Conservation (phyloP, 2,329 filamentous ascomycete species). For the Pseudocercospora fijiensis region DNA sequence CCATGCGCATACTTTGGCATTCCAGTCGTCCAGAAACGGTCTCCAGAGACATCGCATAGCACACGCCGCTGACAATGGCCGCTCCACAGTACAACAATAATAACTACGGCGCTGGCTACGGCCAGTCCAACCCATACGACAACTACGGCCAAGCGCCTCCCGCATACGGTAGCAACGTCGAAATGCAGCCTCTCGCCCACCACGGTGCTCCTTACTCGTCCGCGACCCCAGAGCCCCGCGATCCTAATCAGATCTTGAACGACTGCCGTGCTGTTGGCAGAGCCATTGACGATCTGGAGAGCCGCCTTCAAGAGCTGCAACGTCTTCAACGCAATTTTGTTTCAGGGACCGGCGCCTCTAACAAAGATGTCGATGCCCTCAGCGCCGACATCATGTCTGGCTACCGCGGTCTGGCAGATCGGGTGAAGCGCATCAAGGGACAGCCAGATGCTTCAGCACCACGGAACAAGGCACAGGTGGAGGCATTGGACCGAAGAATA, state of each 20-base stretch:
- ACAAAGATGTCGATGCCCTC: conserved; percentile 66
- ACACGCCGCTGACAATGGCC: conserved; percentile 23
- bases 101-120: conserved; percentile 49
- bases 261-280: conserved; percentile 78
- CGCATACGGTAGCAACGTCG: conserved; percentile 49
- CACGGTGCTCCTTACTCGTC: conserved; percentile 28
- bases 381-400: conserved; percentile 77
- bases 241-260: conserved; percentile 78
- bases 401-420: conserved; percentile 75
- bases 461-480: conserved; percentile 77
- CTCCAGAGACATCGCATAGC: not conserved
- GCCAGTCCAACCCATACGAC: conserved; percentile 57
- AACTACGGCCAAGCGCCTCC: conserved; percentile 36
- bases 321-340: conserved; percentile 71
- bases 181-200: conserved; percentile 64
- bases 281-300: conserved; percentile 72
- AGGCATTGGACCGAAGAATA: conserved; percentile 73
- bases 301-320: conserved; percentile 69
- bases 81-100: conserved; percentile 32
- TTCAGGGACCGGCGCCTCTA: conserved; percentile 64
- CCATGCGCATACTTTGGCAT: conserved; percentile 4
- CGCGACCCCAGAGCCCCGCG: conserved; percentile 40
- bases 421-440: conserved; percentile 79
- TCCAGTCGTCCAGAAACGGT: not conserved
- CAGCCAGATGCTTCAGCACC: conserved; percentile 69